Base-by-base conservation (phyloP, 2,329 filamentous ascomycete species). In the Penicillium psychrosexuale region DNA sequence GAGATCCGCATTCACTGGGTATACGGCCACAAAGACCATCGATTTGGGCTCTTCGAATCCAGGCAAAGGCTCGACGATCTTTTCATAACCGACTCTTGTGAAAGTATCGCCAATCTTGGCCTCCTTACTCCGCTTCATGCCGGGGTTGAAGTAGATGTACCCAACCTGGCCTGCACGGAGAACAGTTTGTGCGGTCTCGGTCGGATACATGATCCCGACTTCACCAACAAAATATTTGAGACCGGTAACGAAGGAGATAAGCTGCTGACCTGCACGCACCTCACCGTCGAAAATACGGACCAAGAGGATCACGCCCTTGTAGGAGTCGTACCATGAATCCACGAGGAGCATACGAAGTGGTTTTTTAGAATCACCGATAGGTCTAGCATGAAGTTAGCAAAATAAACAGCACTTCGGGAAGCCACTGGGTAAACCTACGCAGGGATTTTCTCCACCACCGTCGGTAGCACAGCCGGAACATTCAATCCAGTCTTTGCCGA, bases 1-100 rank as follows among this genome's bases (percentile, higher is more conserved):
- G 71, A 96, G 90, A 64, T 86, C 80, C 63, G 96, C 91, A 67
- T 99, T 92, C 0, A 92, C 91, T 0, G 94, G 94, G 66, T 96
- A 99, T 0, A 94, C 94, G 0, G 93, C 92, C 4, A 99, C 94
- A 64, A 99, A 99, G 5, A 99, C 94, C 94, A 99, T 99, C 6
- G 92, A 89, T 72, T 99, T 96, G 1, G 94, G 93, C 72, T 99
- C 94, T 69, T 96, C 93, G 58, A 99, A 99, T 2, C 93, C 94
- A 0, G 91, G 91, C 51, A 92, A 87, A 12, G 90, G 86, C 71
- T 92, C 82, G 2, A 99, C 91, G 0, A 81, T 68, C 55, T 84
- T 83, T 74, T 96, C 90, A 22, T 79, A 85, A 2, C 90, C 91
- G 3, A 91, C 82, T 1, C 84, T 89, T 0, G 94, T 97, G 66